phyloP scores from a whole-genome alignment of 2,329 filamentous ascomycete genomes.

The Emericellopsis atlantica region DNA sequence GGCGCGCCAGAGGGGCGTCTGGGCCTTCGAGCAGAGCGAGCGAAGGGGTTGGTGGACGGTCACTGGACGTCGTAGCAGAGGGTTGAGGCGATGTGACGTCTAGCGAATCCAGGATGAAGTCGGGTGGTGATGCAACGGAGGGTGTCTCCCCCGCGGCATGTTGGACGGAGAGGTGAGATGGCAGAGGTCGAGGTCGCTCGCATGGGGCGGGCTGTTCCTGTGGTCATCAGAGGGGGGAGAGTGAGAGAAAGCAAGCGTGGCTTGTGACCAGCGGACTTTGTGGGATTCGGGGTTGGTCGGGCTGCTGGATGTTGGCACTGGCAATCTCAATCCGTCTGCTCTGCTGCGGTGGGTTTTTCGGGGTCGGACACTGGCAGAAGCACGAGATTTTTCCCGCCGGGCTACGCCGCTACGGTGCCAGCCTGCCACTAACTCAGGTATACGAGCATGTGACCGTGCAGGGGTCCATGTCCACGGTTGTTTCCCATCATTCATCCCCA shows the following conservation, averaged over 20 bases:
- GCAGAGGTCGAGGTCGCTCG: slow-evolving; percentile 6
- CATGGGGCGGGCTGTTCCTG: slow-evolving; percentile 1
- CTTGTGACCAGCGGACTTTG: background rate
- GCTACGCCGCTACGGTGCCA: background rate
- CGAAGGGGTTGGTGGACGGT: background rate
- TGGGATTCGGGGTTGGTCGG: too few relatives aligned
- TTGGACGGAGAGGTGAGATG: slow-evolving; percentile 15
- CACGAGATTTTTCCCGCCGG: background rate
- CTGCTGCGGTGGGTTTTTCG: background rate
- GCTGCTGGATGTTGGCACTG: too few relatives aligned
- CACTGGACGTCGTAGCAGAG: background rate
- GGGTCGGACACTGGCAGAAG: background rate
- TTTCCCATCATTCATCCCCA: too few relatives aligned
- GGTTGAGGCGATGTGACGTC: slow-evolving; percentile 12
- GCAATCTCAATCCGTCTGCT: too few relatives aligned
- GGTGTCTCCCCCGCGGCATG: slow-evolving; percentile 43
- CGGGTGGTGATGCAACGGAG: slow-evolving; percentile 38
- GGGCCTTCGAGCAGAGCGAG: background rate
- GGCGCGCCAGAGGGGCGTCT: slow-evolving; percentile 11
- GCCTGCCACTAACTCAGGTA: too few relatives aligned
- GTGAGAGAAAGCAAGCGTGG: background rate
- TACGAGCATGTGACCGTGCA: background rate
- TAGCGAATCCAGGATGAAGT: slow-evolving; percentile 46
- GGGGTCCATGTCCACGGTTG: too few relatives aligned
- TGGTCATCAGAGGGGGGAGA: slow-evolving; percentile 1